Base-by-base conservation (phyloP, 164 flowering plant genomes). In the Liquidambar formosana region DNA sequence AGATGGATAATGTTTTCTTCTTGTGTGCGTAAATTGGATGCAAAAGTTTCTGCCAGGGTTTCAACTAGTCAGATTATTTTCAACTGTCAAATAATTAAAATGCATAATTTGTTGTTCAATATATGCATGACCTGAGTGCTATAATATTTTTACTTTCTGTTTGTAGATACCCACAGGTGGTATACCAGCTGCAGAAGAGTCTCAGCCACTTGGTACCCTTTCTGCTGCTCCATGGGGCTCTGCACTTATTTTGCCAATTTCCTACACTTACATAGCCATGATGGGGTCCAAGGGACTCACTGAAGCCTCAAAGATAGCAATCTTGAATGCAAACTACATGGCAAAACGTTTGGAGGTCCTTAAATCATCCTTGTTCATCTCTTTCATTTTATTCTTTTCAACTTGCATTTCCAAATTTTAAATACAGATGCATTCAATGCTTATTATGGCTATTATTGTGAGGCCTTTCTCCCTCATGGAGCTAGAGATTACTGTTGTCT, bases 151-250 rank as follows among this genome's bases (percentile, higher is more conserved):
- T 33, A 33, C 41, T 33, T 33, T 33, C 2, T 2, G 2, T 33
- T 33, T 33, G 4, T 33, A 95, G 99, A 81, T 95, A 51, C 53
- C 98, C 6, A 95, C 98, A 0, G 94, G 98, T 65, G 98, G 99
- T 38, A 79, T 95, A 76, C 99, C 99, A 48, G 81, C 85, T 45
- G 94, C 98, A 0, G 93, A 93, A 3, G 75, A 86, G 64, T 44
- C 81, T 47, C 77, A 85, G 65, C 98, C 99, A 15, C 87, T 95
- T 41, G 98, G 98, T 63, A 80, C 96, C 68, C 90, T 95, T 71
- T 69, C 99, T 68, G 98, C 99, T 58, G 99, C 99, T 66, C 98
- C 99, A 16, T 95, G 99, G 99, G 99, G 99, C 15, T 95, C 99
- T 22, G 98, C 98, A n/a, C 93, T 95, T 66, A 93, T 95, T 71